Evolutionary conservation across 108 stramenopile genomes (phyloP).

Genomic region (Nitzschia sp.): DNA sequence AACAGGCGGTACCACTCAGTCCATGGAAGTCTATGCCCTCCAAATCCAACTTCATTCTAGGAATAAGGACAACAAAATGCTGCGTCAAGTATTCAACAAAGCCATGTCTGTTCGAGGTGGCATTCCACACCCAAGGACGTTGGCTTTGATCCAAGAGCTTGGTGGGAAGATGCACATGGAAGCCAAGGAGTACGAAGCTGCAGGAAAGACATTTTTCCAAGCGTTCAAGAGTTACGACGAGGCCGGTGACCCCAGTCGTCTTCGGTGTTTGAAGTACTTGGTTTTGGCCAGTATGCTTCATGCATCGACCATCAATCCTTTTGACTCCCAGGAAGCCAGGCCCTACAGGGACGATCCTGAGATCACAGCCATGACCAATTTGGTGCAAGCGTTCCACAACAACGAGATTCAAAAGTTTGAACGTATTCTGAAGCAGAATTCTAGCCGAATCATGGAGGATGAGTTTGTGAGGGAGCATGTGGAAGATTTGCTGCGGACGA

Average conservation of each 20-base stretch:
- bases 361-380: conserved; percentile 91
- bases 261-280: conserved; percentile 88
- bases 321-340: conserved; percentile 91
- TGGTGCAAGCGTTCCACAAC: conserved; percentile 86
- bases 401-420: conserved; percentile 79
- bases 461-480: conserved; percentile 88
- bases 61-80: conserved; percentile 83
- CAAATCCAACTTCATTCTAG: conserved; percentile 89
- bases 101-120: conserved; percentile 87
- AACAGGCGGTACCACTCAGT: conserved; percentile 55
- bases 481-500: conserved; percentile 84
- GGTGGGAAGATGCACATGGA: conserved; percentile 94
- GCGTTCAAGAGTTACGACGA: conserved; percentile 95
- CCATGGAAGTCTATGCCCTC: conserved; percentile 90
- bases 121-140: conserved; percentile 88
- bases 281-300: conserved; percentile 93
- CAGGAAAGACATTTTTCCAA: conserved; percentile 83
- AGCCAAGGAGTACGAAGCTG: conserved; percentile 73
- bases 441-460: conserved; percentile 88
- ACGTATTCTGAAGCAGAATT: conserved; percentile 72
- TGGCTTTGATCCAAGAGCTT: conserved; percentile 88
- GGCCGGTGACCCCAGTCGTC: conserved; percentile 84
- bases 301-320: conserved; percentile 88
- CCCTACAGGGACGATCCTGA: conserved; percentile 93
- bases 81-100: conserved; percentile 79